Evolutionary conservation across 2,329 filamentous ascomycete genomes (phyloP), one percentile per base, ranked within the genome.

Genomic region (Neophaeococcomyces aloes): DNA sequence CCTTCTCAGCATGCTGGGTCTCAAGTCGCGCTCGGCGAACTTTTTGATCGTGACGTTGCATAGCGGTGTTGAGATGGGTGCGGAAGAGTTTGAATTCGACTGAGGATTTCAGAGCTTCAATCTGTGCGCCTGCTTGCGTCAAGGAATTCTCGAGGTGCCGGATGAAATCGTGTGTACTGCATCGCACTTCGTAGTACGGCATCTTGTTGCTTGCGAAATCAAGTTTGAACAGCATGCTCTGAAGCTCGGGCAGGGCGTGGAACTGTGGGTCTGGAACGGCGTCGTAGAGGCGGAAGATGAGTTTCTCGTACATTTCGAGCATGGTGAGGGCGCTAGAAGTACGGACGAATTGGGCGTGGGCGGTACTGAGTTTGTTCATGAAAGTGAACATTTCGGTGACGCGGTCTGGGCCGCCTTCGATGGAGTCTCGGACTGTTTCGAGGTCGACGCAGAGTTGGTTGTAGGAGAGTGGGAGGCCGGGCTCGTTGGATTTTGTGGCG

Each of bases 271-370:
- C 39, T 6, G 17, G 23, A 2, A 34, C 31, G 11, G 11, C 27
- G 31, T 27, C 15, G 19, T 42, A 34, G 13, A 42, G 27, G 2
- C 31, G 30, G 11, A 34, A 14, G 13, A 42, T 42, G 8, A 42
- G 15, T 19, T 35, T 25, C 7, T 35, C 39, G 30, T 42, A 42
- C 31, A 42, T 10, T 17, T 42, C 39, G 39, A 34, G 34, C n/a
- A 31, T 18, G 5, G 17, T 14, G 10, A 42, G 21, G 3, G 23
- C 34, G 18, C 30, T 14, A 10, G 30, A 34, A 8, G 30, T 19
- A 10, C 29, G 39, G 7, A 42, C 30, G n/a, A 25, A 42, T 17
- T 11, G 5, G 21, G 29, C 13, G 21, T 42, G 30, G 10, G 17
- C 18, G 10, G 25, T 21, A 13, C 19, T 19, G 13, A 35, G 13